Conservation (phyloP, 441 rosid species). For the Brassica hybrid region DNA sequence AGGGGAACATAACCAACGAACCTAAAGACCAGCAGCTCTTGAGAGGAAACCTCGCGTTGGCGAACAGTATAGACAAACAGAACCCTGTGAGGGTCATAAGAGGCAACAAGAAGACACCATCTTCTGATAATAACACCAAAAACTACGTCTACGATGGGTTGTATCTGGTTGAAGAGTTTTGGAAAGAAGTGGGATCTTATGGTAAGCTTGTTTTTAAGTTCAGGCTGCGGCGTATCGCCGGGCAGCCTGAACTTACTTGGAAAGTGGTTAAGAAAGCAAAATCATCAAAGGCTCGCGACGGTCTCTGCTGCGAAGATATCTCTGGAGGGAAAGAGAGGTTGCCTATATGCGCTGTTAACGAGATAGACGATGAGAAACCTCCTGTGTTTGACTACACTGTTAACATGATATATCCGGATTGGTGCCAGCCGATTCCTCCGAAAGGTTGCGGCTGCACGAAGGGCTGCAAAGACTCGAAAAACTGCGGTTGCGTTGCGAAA, state of each 20-base stretch:
- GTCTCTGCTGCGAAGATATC: constrained; percentile 48
- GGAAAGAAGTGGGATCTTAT: constrained; percentile 63
- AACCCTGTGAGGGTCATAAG: constrained; percentile 81
- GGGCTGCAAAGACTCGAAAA: constrained; percentile 58
- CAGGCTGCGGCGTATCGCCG: constrained; percentile 58
- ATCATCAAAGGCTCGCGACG: constrained; percentile 53
- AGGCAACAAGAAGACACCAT: constrained; percentile 45
- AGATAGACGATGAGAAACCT: constrained; percentile 75
- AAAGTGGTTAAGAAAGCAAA: constrained; percentile 61
- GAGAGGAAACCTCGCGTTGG: constrained; percentile 73
- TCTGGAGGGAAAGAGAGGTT: constrained; percentile 64
- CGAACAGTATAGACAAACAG: constrained; percentile 52
- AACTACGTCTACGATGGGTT: constrained; percentile 73
- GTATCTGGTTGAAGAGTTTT: constrained; percentile 59
- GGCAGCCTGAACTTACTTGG: constrained; percentile 86
- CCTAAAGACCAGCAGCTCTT: constrained; percentile 76
- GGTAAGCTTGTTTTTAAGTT: constrained; percentile 77
- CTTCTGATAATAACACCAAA: constrained; percentile 49
- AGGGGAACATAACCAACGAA: constrained; percentile 46
- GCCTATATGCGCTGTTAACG: constrained; percentile 80
- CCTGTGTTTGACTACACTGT: constrained; percentile 62
- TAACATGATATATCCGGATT: constrained; percentile 60
- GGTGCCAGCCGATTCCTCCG: constrained; percentile 58
- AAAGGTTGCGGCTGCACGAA: constrained; percentile 64
- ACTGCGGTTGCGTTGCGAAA: constrained; percentile 61